Base-by-base conservation (phyloP, 2,329 filamentous ascomycete species). In the Venturia carpophila region DNA sequence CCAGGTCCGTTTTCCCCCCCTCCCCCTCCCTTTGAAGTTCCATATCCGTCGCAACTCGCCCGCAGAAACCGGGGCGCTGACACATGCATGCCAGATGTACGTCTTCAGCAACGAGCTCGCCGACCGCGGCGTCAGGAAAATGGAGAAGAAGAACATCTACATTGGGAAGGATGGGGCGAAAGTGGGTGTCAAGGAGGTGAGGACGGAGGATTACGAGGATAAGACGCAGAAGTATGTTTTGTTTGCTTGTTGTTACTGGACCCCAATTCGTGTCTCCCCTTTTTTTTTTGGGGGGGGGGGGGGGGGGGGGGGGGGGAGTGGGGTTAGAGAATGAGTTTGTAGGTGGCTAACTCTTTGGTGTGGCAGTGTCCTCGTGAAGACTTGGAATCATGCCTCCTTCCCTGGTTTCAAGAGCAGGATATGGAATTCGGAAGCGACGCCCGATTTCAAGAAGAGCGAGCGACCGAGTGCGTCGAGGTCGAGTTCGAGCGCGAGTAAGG, bases 161-260 rank as follows among this genome's bases (percentile, higher is more conserved):
- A 89, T 91, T 75, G 87, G 86, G 47, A 90, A 89, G 73, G 89
- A 91, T 65, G 89, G 89, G 65, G 77, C 90, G 67, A 83, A 84
- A 71, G 82, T 82, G 67, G 86, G 86, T 61, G 83, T 92, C 67
- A 88, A 87, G 76, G 81, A 90, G 67, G 75, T 88, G 62, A 81
- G 82, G 69, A 82, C 83, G 64, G 89, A 92, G 77, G 84, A 83
- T 60, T 90, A 91, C 73, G 84, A 90, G 71, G 89, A 92, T 70
- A 81, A 80, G 71, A 91, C 89, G 21, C 89, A 92, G 78, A 85
- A 81, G 70, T 70, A 45, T 21, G 49, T 62, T 42, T 24, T 17
- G 5, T 13, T 30, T 43, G 5, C 39, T 34, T 15, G 5, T 6
- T 19, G n/a, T 19, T 19, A 63, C n/a, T n/a, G n/a, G n/a, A n/a